Percentiles rank a stretch among this genome's conserved stretches.
Evolutionary conservation across 2,329 filamentous ascomycete genomes (phyloP).

Genomic region (Exophiala spinifera): DNA sequence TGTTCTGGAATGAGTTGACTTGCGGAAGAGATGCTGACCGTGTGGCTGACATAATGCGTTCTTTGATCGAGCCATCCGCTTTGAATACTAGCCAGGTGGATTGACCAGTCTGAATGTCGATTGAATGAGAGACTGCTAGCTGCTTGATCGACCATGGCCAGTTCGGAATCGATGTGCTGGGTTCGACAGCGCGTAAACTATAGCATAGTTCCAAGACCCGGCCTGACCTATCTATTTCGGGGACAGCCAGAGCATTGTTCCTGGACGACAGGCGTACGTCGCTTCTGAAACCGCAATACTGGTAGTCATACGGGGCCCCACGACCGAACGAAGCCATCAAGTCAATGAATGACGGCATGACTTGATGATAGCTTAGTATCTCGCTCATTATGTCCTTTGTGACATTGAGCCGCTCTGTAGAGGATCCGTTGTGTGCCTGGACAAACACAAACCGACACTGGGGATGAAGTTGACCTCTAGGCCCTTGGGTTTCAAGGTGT

Average conservation of each 20-base stretch:
- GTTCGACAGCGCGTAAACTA: conserved; percentile 33
- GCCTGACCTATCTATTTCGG: conserved; percentile 38
- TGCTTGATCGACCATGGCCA: conserved; percentile 29
- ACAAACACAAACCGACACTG: background rate
- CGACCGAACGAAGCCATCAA: background rate
- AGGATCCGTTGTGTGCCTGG: background rate
- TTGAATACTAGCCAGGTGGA: conserved; percentile 45
- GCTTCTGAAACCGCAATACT: conserved; percentile 38
- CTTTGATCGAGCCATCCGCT: conserved; percentile 33
- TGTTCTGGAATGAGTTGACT: conserved; percentile 31
- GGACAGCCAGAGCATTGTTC: conserved; percentile 22
- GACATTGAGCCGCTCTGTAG: background rate
- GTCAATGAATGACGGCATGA: background rate
- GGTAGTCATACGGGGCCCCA: conserved; percentile 30
- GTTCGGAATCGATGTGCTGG: background rate
- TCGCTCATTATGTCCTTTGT: background rate
- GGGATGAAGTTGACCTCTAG: background rate
- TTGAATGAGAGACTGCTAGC: conserved; percentile 40
- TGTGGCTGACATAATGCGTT: conserved; percentile 35
- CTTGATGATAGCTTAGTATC: background rate
- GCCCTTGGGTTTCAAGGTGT: background rate
- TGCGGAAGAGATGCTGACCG: background rate
- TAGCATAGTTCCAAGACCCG: conserved; percentile 39
- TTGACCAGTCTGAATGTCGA: conserved; percentile 37
- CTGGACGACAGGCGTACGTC: conserved; percentile 27